phyloP scores from a whole-genome alignment of 163 green algal species.

The Chlorella variabilis region DNA sequence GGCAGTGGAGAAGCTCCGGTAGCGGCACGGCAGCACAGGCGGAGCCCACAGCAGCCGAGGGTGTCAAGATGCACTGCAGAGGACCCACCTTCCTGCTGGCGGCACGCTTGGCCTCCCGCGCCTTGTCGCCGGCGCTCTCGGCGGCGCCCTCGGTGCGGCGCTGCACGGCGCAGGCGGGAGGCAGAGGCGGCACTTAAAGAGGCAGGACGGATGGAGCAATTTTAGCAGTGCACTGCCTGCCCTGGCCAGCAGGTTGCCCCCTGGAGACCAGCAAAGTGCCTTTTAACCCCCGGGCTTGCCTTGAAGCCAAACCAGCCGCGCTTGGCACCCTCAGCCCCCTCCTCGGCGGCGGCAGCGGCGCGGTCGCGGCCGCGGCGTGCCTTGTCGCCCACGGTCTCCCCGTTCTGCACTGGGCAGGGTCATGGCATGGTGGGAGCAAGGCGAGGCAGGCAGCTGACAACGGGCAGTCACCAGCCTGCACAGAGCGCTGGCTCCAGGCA shows the following conservation, averaged over 20 bases:
- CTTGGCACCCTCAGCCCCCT: slow-evolving; percentile 5
- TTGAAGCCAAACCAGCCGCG: background rate
- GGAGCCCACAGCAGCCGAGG: too few relatives aligned
- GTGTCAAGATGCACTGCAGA: too few relatives aligned
- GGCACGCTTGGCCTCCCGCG: background rate
- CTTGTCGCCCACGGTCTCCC: background rate
- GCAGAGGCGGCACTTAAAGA: background rate
- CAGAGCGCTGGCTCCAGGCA: too few relatives aligned
- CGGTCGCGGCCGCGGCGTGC: background rate
- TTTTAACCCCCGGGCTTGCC: background rate
- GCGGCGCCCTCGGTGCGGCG: slow-evolving; percentile 1
- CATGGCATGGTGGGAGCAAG: too few relatives aligned
- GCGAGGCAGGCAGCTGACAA: too few relatives aligned
- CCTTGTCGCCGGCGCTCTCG: background rate
- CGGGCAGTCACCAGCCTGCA: too few relatives aligned
- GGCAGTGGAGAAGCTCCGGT: too few relatives aligned
- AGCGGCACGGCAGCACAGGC: too few relatives aligned
- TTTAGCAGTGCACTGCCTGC: too few relatives aligned
- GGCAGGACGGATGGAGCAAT: too few relatives aligned
- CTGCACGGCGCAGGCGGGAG: background rate
- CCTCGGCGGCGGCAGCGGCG: background rate
- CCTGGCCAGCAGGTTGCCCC: too few relatives aligned
- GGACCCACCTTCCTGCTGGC: slow-evolving; percentile 14
- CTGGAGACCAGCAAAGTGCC: too few relatives aligned
- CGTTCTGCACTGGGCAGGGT: background rate